Evolutionary conservation across 371 early-diverging fungal species (phyloP).

Genomic region (Mortierella sp.): DNA sequence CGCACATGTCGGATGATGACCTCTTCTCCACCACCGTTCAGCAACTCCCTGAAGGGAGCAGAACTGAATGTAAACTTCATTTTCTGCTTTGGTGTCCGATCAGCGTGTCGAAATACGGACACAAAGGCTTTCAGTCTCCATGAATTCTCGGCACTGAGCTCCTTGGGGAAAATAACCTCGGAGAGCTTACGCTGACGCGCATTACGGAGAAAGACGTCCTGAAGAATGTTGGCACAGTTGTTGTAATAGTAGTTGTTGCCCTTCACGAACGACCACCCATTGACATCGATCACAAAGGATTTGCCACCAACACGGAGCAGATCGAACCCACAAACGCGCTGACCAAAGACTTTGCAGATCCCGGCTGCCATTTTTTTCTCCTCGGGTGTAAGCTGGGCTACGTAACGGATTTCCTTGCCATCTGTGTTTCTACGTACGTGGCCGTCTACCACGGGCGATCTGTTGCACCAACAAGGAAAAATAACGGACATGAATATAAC

Average conservation of each 20-base stretch:
- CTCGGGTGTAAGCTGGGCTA: conserved; percentile 81
- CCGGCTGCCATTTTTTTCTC: conserved; percentile 89
- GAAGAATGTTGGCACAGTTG: conserved; percentile 81
- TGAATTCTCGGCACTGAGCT: conserved; percentile 80
- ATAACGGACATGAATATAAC: background rate
- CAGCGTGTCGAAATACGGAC: conserved; percentile 94
- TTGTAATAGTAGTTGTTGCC: conserved; percentile 95
- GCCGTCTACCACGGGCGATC: conserved; percentile 98
- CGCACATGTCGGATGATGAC: conserved; percentile 83
- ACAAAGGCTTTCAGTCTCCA: conserved; percentile 95
- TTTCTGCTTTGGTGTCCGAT: conserved; percentile 98
- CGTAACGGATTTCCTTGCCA: conserved; percentile 97
- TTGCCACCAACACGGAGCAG: conserved; percentile 86
- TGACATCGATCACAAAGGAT: conserved; percentile 98
- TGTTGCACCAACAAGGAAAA: conserved; percentile 24
- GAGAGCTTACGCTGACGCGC: conserved; percentile 63
- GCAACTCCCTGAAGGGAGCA: conserved; percentile 73
- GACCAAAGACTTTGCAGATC: conserved; percentile 87
- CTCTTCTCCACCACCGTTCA: conserved; percentile 79
- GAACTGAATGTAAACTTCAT: conserved; percentile 81
- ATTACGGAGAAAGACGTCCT: conserved; percentile 74
- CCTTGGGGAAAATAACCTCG: conserved; percentile 69
- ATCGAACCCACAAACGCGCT: conserved; percentile 95
- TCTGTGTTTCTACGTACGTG: conserved; percentile 94
- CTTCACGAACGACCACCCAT: conserved; percentile 99